These are phyloP conservation scores for Geotrichum ghanense DNA, from an alignment of 805 yeast species.

Conservation along the genomic window DNA sequence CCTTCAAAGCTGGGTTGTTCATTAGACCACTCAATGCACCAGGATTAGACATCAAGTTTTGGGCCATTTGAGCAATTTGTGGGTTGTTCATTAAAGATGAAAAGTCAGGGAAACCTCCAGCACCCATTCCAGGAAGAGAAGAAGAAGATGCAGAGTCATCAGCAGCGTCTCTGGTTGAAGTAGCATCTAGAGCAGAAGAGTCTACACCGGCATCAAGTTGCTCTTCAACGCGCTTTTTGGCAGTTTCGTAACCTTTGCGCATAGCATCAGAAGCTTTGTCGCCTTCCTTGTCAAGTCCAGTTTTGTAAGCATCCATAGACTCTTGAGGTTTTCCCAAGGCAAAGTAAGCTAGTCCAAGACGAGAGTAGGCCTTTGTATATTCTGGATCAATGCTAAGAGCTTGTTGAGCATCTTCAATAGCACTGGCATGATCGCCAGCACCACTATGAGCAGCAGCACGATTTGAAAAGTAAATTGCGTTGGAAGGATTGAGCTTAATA, in stretches of 20 bases:
- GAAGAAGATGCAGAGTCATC: slow-evolving; percentile 19
- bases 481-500: slow-evolving; percentile 51
- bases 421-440: slow-evolving; percentile 56
- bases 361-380: slow-evolving; percentile 87
- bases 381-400: slow-evolving; percentile 70
- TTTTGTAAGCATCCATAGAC: slow-evolving; percentile 80
- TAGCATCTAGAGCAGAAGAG: slow-evolving; percentile 12
- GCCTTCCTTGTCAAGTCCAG: slow-evolving; percentile 82
- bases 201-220: slow-evolving; percentile 34
- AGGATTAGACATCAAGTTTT: slow-evolving; percentile 79
- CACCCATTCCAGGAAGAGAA: slow-evolving; percentile 33
- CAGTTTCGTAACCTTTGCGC: slow-evolving; percentile 89
- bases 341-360: slow-evolving; percentile 87
- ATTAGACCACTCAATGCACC: slow-evolving; percentile 59
- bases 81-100: slow-evolving; percentile 76
- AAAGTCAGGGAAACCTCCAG: slow-evolving; percentile 52
- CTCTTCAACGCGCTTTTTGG: slow-evolving; percentile 76
- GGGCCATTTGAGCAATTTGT: slow-evolving; percentile 83
- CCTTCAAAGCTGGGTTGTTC: slow-evolving; percentile 69
- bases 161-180: slow-evolving; percentile 18
- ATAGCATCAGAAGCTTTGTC: slow-evolving; percentile 74
- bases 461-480: slow-evolving; percentile 81
- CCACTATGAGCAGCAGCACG: slow-evolving; percentile 96
- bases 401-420: slow-evolving; percentile 70
- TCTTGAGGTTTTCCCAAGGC: slow-evolving; percentile 91